Percentiles rank a stretch among this genome's conserved stretches.
These are phyloP conservation scores for Candida sanyaensis DNA, from an alignment of 1,139 yeast genomes.

Conservation along the genomic window DNA sequence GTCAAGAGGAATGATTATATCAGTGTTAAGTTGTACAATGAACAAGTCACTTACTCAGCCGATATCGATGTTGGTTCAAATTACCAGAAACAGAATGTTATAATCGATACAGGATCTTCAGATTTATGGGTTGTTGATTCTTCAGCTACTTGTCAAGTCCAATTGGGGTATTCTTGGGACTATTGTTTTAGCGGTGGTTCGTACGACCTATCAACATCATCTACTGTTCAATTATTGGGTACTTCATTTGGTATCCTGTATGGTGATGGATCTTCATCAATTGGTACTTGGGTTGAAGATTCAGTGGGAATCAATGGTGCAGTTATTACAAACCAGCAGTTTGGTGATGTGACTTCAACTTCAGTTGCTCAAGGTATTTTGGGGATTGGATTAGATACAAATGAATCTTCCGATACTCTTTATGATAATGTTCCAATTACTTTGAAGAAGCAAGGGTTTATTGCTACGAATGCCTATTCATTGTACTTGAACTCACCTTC, in stretches of 20 bases:
- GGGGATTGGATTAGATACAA: conserved; percentile 21
- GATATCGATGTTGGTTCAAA: conserved; percentile 22
- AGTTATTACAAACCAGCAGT: conserved; percentile 11
- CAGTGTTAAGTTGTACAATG: background rate
- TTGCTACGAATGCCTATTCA: conserved; percentile 40
- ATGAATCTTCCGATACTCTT: conserved; percentile 9
- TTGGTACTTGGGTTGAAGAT: conserved; percentile 60
- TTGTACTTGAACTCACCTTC: conserved; percentile 27
- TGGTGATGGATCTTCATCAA: conserved; percentile 26
- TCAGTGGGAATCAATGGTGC: conserved; percentile 15
- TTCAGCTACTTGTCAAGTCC: conserved; percentile 7
- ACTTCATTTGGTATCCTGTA: conserved; percentile 10
- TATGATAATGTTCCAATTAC: conserved; percentile 34
- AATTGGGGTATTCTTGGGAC: background rate
- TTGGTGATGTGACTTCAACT: conserved; percentile 18
- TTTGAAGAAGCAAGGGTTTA: conserved; percentile 43
- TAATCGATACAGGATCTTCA: conserved; percentile 31
- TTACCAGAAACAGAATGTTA: conserved; percentile 19
- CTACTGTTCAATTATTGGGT: conserved; percentile 12
- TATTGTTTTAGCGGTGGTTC: conserved; percentile 5
- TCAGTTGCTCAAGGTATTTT: conserved; percentile 16
- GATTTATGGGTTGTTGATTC: conserved; percentile 26
- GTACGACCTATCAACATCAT: conserved; percentile 11
- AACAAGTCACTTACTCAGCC: conserved; percentile 4
- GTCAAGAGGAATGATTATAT: background rate